Evolutionary conservation across 495 filamentous ascomycete genomes (phyloP).

Genomic region (Bryoglossum gracile): DNA sequence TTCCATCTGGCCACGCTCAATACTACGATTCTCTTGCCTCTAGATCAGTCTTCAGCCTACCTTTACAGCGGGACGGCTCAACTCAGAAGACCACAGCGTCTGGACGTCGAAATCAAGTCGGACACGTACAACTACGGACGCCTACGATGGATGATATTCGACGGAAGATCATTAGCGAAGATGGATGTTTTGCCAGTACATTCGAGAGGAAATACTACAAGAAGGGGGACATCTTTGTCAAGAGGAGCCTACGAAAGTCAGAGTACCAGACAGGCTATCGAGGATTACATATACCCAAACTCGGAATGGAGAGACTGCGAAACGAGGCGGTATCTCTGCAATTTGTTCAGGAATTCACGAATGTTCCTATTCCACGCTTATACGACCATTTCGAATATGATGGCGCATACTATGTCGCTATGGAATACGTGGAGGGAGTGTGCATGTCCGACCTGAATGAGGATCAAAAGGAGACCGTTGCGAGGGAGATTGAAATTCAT

Average conservation of each 20-base stretch:
- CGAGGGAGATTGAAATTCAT: background rate
- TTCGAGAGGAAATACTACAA: background rate
- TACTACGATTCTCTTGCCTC: too few relatives aligned
- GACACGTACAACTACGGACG: too few relatives aligned
- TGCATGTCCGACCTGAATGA: background rate
- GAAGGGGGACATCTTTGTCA: background rate
- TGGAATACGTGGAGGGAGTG: constrained; percentile 10
- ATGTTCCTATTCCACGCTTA: constrained; percentile 12
- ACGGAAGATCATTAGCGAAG: background rate
- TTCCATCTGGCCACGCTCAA: too few relatives aligned
- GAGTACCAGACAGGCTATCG: background rate
- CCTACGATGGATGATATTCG: too few relatives aligned
- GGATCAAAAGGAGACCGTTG: background rate
- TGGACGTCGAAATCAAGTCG: too few relatives aligned
- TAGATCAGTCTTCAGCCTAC: too few relatives aligned
- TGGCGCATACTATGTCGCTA: constrained; percentile 5
- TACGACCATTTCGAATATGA: constrained; percentile 5
- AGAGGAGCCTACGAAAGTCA: constrained; percentile 2
- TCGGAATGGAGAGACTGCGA: background rate
- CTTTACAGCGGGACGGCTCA: too few relatives aligned
- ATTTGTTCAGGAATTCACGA: constrained; percentile 5
- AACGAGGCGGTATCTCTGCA: constrained; percentile 11
- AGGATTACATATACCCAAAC: constrained; percentile 1
- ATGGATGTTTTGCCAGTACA: background rate
- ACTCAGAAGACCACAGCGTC: too few relatives aligned